phyloP scores from a whole-genome alignment of 148 eudicot genomes.

The Rheum nobile region DNA sequence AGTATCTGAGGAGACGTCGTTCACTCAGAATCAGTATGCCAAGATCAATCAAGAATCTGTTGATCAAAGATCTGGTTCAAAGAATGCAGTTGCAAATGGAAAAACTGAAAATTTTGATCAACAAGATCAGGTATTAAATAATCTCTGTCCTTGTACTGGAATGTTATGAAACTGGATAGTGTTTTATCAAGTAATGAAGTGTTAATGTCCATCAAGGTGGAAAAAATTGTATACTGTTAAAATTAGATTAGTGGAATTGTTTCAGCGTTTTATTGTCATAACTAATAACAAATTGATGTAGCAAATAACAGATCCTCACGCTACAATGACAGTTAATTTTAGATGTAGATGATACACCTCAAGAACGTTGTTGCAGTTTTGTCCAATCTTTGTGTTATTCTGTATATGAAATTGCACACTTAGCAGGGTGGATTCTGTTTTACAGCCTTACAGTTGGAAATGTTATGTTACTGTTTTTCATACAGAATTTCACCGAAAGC shows the following conservation, averaged over 20 bases:
- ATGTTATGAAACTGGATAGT: neutral
- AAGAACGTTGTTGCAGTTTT: neutral
- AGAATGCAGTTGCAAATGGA: neutral
- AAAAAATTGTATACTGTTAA: too few relatives aligned
- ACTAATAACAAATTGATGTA: neutral
- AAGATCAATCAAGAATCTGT: neutral
- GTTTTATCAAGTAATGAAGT: neutral
- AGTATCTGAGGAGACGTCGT: constrained; percentile 35
- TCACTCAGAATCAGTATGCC: constrained; percentile 23
- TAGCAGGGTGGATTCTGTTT: neutral
- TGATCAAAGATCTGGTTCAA: neutral
- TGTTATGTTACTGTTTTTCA: neutral
- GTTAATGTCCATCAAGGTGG: too few relatives aligned
- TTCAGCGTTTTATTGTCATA: neutral
- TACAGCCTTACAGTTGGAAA: neutral
- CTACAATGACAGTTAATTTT: neutral
- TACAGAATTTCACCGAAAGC: neutral
- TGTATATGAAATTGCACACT: neutral
- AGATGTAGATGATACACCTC: neutral
- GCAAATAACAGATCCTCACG: neutral
- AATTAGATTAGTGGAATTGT: too few relatives aligned
- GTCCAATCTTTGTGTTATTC: neutral
- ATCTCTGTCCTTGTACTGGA: neutral
- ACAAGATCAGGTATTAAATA: neutral
- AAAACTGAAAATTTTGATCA: neutral